Evolutionary conservation across 768 basidiomycete genomes (phyloP), one percentile per base, ranked within the genome.

Genomic region (Lyophyllum atratum): DNA sequence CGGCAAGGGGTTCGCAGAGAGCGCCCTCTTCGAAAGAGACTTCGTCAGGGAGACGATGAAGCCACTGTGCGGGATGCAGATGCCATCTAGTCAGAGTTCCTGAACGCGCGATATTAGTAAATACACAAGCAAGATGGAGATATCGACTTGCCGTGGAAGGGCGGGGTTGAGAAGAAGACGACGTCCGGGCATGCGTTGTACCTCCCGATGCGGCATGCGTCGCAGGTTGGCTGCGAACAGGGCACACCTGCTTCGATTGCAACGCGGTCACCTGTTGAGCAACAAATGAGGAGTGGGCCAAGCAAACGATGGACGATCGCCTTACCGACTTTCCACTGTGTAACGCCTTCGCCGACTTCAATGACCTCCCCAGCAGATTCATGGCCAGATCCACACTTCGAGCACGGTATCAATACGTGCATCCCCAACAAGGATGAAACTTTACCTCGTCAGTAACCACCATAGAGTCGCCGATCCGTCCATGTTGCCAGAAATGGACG

Each of bases 401-500:
- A 42, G 19, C 22, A 47, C 46, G 39, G 19, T 29, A 34, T 59
- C 24, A 55, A 21, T 25, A 47, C 2, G 8, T n/a, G 4, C 4
- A 24, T 44, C 39, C 17, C 46, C 22, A 25, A 49, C 25, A 44
- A 37, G 2, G 47, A 31, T 43, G 52, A 44, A 49, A 42, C 55
- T 65, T 59, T 55, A 83, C 85, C 72, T 87, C 86, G 58, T 86
- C 86, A 14, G 81, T 84, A 26, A 87, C 86, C 22, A 88, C 73
- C 86, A 87, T 88, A 0, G 84, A 85, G 62, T 86, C 84, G 9
- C 87, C 87, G 50, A 88, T 79, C 39, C 84, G 73, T 6, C 86
- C 86, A 67, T 87, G 85, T 59, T 86, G 78, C 86, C 86, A 89
- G 68, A 88, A 87, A 66, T 89, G 86, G 61, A 89, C 84, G 57